Conservation (phyloP, 1,284 basidiomycete genomes). For the Vanrija humicola region DNA sequence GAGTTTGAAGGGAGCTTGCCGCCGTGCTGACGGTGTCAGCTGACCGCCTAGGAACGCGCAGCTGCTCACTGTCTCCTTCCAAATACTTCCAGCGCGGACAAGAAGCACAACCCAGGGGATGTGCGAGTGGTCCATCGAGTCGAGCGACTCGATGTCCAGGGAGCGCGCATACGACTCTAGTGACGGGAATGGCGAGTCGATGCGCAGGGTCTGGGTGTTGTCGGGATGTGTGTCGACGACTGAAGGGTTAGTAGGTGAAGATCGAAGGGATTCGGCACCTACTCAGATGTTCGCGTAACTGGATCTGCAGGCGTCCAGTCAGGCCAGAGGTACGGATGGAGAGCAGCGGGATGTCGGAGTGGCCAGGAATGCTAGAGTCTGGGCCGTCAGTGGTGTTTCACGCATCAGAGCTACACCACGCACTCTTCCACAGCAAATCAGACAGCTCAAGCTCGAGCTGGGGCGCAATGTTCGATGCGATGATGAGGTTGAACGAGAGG, state of each 20-base stretch:
- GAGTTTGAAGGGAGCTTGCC: slow-evolving; percentile 47
- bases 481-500: slow-evolving; percentile 67
- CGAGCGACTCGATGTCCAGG: slow-evolving; percentile 69
- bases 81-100: slow-evolving; percentile 73
- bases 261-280: slow-evolving; percentile 34
- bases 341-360: slow-evolving; percentile 61
- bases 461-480: slow-evolving; percentile 72
- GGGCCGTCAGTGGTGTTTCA: slow-evolving; percentile 5
- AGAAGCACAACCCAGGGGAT: slow-evolving; percentile 83
- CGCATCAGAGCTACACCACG: slow-evolving; percentile 3
- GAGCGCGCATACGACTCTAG: slow-evolving; percentile 67
- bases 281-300: slow-evolving; percentile 82
- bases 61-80: slow-evolving; percentile 57
- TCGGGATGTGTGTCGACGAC: slow-evolving; percentile 94
- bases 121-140: slow-evolving; percentile 80
- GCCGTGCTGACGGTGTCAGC: slow-evolving; percentile 23
- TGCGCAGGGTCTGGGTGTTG: slow-evolving; percentile 72
- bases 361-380: slow-evolving; percentile 34
- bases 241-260: slow-evolving; percentile 38
- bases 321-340: slow-evolving; percentile 79
- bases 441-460: slow-evolving; percentile 60
- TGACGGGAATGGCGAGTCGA: slow-evolving; percentile 82
- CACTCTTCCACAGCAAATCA: slow-evolving; percentile 62
- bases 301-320: slow-evolving; percentile 78
- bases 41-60: neutral